A percentile compares a stretch with the other conserved stretches of the same genome.
phyloP scores from a whole-genome alignment of 2,329 filamentous ascomycete species.

The Trichoderma sp. region DNA sequence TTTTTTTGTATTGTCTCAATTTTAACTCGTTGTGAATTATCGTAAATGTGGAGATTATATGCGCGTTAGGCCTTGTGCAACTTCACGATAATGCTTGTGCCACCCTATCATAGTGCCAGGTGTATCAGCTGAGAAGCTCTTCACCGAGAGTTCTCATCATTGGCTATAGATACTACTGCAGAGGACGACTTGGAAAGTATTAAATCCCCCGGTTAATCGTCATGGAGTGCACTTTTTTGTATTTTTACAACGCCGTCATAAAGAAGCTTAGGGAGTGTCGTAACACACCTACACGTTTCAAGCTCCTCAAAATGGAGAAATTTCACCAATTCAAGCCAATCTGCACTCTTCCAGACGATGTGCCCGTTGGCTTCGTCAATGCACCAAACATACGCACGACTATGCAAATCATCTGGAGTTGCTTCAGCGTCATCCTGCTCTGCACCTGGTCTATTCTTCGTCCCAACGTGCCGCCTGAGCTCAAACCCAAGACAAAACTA shows the following conservation, averaged over 20 bases:
- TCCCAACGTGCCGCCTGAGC: neutral
- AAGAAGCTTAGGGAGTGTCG: too few relatives aligned
- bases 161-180: neutral
- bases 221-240: too few relatives aligned
- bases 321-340: neutral
- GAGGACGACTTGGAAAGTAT: neutral
- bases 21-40: neutral
- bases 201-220: too few relatives aligned
- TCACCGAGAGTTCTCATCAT: neutral
- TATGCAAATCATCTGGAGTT: slow-evolving; percentile 4
- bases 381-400: neutral
- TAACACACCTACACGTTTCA: too few relatives aligned
- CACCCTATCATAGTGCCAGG: neutral
- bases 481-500: neutral
- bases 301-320: neutral
- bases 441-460: slow-evolving; percentile 13
- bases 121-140: neutral
- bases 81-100: neutral
- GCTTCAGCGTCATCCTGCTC: slow-evolving; percentile 1
- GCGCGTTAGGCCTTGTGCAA: neutral
- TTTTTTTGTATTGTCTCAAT: neutral
- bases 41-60: neutral
- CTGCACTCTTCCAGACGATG: neutral
- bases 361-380: neutral
- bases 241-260: too few relatives aligned